Evolutionary conservation across 129 eudicot species (phyloP).

Genomic region (Mikania micrantha): DNA sequence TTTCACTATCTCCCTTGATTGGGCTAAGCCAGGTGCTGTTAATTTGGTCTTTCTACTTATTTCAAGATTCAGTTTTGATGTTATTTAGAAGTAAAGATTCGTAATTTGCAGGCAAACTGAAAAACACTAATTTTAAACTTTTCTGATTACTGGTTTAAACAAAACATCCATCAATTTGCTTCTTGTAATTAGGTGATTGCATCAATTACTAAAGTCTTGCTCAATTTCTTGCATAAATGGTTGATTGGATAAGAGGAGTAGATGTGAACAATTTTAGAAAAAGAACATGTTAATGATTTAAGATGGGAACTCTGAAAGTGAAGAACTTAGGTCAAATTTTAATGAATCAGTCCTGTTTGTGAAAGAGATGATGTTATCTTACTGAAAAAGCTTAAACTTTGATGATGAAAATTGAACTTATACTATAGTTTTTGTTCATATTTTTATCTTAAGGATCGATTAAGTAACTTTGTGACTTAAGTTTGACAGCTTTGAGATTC

Average conservation of each 20-base stretch:
- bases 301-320: neutral
- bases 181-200: neutral
- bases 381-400: neutral
- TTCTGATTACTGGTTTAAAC: neutral
- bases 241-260: neutral
- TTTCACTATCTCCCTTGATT: conserved; percentile 11
- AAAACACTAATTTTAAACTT: neutral
- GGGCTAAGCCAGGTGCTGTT: conserved; percentile 27
- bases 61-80: neutral
- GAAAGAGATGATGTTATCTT: neutral
- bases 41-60: neutral
- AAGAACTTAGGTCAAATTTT: neutral
- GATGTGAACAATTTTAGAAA: neutral
- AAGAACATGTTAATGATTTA: neutral
- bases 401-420: neutral
- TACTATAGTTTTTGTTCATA: neutral
- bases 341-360: neutral
- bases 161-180: neutral
- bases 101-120: neutral
- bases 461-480: neutral
- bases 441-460: neutral
- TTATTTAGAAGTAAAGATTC: neutral
- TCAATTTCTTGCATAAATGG: neutral
- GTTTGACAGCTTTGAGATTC: neutral
- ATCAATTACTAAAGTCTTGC: conserved; percentile 1